Conservation (phyloP, 257 asterid species). For the Echites panduratus region DNA sequence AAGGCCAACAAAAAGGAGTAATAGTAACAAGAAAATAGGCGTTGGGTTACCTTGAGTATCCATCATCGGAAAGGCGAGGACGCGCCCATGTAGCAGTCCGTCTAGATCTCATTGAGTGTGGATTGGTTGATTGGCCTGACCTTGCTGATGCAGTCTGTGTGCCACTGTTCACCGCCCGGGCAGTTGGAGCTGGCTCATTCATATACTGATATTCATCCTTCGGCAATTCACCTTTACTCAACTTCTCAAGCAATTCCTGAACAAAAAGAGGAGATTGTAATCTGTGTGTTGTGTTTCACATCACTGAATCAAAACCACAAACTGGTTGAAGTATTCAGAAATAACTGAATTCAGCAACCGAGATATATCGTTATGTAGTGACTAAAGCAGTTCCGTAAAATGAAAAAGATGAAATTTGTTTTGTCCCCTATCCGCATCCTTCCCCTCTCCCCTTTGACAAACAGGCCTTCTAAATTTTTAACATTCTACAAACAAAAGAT, state of each 20-base stretch:
- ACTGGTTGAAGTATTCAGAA: neutral
- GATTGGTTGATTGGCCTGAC: conserved; percentile 44
- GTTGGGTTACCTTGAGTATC: conserved; percentile 61
- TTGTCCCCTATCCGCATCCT: neutral
- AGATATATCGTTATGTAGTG: neutral
- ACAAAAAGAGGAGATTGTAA: conserved; percentile 10
- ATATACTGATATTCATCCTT: conserved; percentile 75
- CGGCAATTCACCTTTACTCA: conserved; percentile 68
- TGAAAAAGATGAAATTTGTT: neutral
- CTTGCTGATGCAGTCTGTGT: conserved; percentile 35
- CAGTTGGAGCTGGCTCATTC: conserved; percentile 42
- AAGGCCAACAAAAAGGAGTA: neutral
- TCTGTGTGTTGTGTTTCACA: neutral
- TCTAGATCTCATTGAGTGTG: conserved; percentile 84
- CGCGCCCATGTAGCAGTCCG: conserved; percentile 94
- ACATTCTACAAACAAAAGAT: neutral
- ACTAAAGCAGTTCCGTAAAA: neutral
- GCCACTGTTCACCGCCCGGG: conserved; percentile 24
- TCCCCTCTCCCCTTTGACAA: neutral
- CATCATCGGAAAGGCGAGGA: conserved; percentile 80
- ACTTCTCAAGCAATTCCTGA: conserved; percentile 78
- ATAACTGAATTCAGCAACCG: neutral
- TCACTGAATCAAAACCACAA: neutral
- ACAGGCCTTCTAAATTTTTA: neutral
- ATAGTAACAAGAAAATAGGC: neutral